These are phyloP conservation scores for Gossypium bickii DNA, from an alignment of 345 rosid genomes.

Conservation along the genomic window DNA sequence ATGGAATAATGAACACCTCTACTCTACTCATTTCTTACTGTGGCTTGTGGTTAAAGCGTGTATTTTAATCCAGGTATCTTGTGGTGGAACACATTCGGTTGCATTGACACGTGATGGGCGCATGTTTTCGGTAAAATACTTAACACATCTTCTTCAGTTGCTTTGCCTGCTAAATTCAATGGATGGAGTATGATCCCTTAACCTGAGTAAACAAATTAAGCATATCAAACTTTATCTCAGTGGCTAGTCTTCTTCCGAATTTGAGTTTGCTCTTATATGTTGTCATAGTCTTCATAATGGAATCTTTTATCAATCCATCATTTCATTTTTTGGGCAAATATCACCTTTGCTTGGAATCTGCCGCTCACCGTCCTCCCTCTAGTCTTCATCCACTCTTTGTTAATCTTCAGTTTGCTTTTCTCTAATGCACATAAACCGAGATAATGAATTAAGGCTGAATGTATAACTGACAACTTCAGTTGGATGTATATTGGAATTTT, in stretches of 20 bases:
- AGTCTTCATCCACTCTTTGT: neutral
- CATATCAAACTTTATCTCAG: neutral
- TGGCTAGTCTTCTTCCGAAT: neutral
- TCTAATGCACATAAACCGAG: neutral
- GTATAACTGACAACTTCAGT: neutral
- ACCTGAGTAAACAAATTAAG: neutral
- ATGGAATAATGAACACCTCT: neutral
- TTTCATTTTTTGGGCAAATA: neutral
- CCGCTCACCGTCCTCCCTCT: neutral
- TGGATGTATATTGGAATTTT: neutral
- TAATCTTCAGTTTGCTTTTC: neutral
- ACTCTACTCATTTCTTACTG: neutral
- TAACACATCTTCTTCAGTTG: neutral
- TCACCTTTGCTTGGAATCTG: neutral
- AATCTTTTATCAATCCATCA: neutral
- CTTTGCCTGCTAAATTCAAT: neutral
- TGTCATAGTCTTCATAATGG: neutral
- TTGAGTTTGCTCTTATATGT: neutral
- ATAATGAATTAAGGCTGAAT: neutral
- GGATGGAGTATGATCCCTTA: neutral
- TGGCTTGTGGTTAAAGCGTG: neutral
- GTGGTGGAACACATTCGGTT: conserved; percentile 98
- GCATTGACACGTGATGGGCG: conserved; percentile 84
- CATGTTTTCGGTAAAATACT: conserved; percentile 74
- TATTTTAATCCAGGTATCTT: conserved; percentile 62